phyloP scores from a whole-genome alignment of 345 rosid genomes.

The Hypericum androsaemum region DNA sequence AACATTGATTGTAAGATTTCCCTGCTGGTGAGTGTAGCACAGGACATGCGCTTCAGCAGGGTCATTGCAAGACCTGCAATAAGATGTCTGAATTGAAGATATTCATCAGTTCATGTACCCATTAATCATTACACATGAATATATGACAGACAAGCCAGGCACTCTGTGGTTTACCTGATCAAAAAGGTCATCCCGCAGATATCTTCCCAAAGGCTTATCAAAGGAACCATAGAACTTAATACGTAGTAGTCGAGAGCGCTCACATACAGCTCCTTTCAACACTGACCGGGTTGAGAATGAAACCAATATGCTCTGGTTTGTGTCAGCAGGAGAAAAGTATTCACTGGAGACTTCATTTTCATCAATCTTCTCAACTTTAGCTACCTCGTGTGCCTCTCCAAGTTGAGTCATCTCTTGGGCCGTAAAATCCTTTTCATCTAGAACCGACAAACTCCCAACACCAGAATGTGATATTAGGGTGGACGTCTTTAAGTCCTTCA shows the following conservation, averaged over 20 bases:
- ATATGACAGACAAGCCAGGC: background rate
- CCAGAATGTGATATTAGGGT: constrained; percentile 11
- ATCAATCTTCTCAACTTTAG: constrained; percentile 34
- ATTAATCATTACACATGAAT: background rate
- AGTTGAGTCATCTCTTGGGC: constrained; percentile 29
- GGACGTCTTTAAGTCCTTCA: constrained; percentile 21
- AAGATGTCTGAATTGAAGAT: constrained; percentile 35
- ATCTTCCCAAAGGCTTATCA: constrained; percentile 95
- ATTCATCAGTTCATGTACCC: constrained; percentile 8
- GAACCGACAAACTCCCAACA: constrained; percentile 18
- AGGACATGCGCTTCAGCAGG: constrained; percentile 80
- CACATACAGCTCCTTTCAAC: constrained; percentile 75
- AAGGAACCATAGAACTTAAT: constrained; percentile 89
- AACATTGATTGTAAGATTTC: constrained; percentile 90
- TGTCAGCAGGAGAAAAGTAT: constrained; percentile 65
- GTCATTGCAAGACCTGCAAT: constrained; percentile 66
- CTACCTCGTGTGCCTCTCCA: constrained; percentile 25
- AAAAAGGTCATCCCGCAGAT: constrained; percentile 73
- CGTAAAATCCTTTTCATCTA: constrained; percentile 27
- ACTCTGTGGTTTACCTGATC: constrained; percentile 45
- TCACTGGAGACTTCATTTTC: constrained; percentile 54
- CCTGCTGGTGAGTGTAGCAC: constrained; percentile 92
- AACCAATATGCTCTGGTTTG: constrained; percentile 84
- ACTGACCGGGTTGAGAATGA: constrained; percentile 87
- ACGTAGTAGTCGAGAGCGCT: constrained; percentile 79